Evolutionary conservation across 108 stramenopile genomes (phyloP).

Genomic region (Aurantiochytrium sp.): DNA sequence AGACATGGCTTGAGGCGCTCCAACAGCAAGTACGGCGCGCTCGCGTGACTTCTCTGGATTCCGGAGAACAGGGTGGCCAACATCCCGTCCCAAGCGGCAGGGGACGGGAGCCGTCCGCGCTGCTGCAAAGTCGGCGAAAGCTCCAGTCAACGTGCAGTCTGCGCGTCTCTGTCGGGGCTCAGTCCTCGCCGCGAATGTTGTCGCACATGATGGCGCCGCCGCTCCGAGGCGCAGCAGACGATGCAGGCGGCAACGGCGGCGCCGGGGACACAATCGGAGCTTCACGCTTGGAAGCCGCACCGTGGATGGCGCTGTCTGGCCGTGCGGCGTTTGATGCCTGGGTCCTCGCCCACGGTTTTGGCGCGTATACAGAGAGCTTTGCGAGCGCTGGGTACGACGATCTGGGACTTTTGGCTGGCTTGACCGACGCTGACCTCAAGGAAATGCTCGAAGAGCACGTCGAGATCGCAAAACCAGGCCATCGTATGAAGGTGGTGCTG

Average conservation of each 20-base stretch:
- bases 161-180: too few species aligned
- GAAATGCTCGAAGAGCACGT: background rate
- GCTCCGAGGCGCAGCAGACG: too few species aligned
- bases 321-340: background rate
- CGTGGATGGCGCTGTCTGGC: background rate
- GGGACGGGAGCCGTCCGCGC: too few species aligned
- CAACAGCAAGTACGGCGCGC: background rate
- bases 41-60: background rate
- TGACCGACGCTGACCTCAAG: background rate
- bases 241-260: too few species aligned
- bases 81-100: too few species aligned
- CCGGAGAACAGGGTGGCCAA: too few species aligned
- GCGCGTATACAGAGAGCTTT: background rate
- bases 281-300: too few species aligned
- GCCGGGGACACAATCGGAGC: too few species aligned
- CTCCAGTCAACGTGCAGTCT: too few species aligned
- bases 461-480: background rate
- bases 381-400: background rate
- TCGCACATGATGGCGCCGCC: too few species aligned
- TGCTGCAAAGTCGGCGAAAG: too few species aligned
- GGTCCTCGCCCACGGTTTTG: background rate
- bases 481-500: background rate
- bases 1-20: constrained; percentile 11
- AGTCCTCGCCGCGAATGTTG: too few species aligned
- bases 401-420: background rate